These are phyloP conservation scores for Astrothelium macrocarpum DNA, from an alignment of 495 filamentous ascomycete genomes.

Conservation along the genomic window DNA sequence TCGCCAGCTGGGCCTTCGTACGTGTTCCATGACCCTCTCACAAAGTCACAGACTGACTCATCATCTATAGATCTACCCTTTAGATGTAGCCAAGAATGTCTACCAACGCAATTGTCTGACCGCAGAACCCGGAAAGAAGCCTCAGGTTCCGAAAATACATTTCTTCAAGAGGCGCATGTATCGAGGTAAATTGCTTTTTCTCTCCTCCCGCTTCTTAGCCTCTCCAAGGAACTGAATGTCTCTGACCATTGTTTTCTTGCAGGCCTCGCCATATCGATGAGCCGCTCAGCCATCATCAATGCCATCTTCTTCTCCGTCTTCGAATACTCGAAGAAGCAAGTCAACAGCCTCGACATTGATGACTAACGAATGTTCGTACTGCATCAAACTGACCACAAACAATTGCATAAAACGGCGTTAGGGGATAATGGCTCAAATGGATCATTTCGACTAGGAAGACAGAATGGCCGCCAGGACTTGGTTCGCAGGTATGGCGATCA, in stretches of 20 bases:
- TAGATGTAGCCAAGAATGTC: conserved; percentile 74
- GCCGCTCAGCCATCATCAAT: conserved; percentile 60
- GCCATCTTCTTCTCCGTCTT: conserved; percentile 73
- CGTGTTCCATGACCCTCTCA: conserved; percentile 28
- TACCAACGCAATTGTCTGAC: conserved; percentile 74
- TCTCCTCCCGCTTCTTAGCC: not conserved
- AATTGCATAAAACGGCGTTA: not conserved
- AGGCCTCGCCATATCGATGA: conserved; percentile 72
- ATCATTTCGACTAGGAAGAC: not conserved
- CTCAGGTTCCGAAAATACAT: conserved; percentile 54
- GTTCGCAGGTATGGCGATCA: not conserved
- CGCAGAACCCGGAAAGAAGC: conserved; percentile 46
- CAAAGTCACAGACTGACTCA: conserved; percentile 2
- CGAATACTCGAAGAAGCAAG: conserved; percentile 63
- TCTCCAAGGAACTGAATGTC: not conserved
- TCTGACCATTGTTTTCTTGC: conserved; percentile 16
- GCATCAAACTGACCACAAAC: not conserved
- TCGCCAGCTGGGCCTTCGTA: conserved; percentile 74
- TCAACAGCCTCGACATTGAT: conserved; percentile 47
- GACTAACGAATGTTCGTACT: not conserved
- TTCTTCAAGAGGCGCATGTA: conserved; percentile 69
- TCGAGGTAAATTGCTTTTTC: conserved; percentile 31
- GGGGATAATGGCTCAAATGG: not conserved
- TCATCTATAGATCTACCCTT: conserved; percentile 51
- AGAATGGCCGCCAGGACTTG: not conserved